Conservation (phyloP, 1,284 basidiomycete species). For the Papiliotrema laurentii region DNA sequence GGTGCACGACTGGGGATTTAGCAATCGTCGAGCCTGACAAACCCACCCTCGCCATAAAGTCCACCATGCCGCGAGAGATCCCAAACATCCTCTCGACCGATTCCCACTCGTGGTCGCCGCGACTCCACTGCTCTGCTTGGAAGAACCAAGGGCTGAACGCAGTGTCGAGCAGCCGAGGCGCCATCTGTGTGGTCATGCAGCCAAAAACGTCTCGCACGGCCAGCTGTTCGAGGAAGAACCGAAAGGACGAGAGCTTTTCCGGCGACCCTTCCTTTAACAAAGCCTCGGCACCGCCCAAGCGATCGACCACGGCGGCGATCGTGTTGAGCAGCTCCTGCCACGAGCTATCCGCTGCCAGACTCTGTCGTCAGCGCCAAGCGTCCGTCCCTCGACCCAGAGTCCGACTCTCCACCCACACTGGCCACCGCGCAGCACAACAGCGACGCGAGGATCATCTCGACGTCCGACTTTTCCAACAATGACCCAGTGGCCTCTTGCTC, state of each 20-base stretch:
- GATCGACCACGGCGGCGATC: constrained; percentile 33
- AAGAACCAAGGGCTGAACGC: constrained; percentile 45
- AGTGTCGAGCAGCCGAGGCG: constrained; percentile 36
- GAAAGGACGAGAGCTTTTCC: constrained; percentile 29
- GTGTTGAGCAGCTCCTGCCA: constrained; percentile 43
- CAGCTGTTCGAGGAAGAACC: constrained; percentile 45
- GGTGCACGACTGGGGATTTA: constrained; percentile 23
- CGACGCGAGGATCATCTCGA: constrained; percentile 38
- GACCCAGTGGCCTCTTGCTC: constrained; percentile 1
- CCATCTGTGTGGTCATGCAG: constrained; percentile 41
- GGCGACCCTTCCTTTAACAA: constrained; percentile 32
- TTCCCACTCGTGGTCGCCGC: constrained; percentile 39
- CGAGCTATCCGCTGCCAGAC: constrained; percentile 41
- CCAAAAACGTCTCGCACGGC: constrained; percentile 45
- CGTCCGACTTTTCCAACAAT: constrained; percentile 25
- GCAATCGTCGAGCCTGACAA: background rate
- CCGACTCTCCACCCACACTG: constrained; percentile 35
- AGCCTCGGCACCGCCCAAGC: constrained; percentile 35
- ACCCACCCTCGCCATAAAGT: constrained; percentile 40
- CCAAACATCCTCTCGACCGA: constrained; percentile 44
- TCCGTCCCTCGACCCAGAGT: too few species aligned
- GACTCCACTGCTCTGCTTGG: constrained; percentile 36
- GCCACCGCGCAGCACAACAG: constrained; percentile 41
- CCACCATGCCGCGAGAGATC: constrained; percentile 39
- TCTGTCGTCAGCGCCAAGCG: constrained; percentile 11